Base-by-base conservation (phyloP, 2,329 filamentous ascomycete species). In the Beauveria caledonica region DNA sequence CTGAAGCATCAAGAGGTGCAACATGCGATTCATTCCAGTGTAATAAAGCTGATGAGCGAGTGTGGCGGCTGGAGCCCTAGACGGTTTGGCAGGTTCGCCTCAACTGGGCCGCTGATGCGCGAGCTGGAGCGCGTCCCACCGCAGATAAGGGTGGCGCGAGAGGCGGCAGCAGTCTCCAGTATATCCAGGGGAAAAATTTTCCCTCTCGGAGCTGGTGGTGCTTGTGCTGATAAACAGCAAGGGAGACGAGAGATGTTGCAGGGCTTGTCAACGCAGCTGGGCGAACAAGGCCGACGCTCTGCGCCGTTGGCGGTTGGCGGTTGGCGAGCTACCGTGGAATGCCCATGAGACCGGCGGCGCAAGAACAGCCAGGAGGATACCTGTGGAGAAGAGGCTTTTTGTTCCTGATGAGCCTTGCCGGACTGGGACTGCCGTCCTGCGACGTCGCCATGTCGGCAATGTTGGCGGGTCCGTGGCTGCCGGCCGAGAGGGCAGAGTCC, bases 121-220 rank as follows among this genome's bases (percentile, higher is more conserved):
- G 53, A 56, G 53, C 45, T 58, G 55, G 45, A 57, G 53, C n/a
- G 51, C 17, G 40, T 57, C 54, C 55, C 55, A 58, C 44, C 5
- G 17, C 11, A 49, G 55, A 58, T 50, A 50, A 58, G 45, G 33
- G 39, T 39, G 51, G 36, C 36, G 29, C 19, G 10, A 53, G 49
- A 51, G 27, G n/a, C 27, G 25, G 25, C 21, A 49, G 13, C 39
- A 19, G 19, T 45, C n/a, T 11, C 42, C 42, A 19, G 8, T 11
- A 51, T 4, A 25, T 21, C 6, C 49, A 17, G 29, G 33, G 11
- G 7, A 25, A 33, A 46, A 39, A 1, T 27, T 45, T 54, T 44
- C 27, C 1, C 15, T 25, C 9, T 49, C 9, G 13, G 6, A 10
- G 7, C 25, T 29, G 23, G 5, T 21, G 15, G 15, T 25, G 46